Base-by-base conservation (phyloP, 169 alveolate species). In the Cyclospora cayetanensis region DNA sequence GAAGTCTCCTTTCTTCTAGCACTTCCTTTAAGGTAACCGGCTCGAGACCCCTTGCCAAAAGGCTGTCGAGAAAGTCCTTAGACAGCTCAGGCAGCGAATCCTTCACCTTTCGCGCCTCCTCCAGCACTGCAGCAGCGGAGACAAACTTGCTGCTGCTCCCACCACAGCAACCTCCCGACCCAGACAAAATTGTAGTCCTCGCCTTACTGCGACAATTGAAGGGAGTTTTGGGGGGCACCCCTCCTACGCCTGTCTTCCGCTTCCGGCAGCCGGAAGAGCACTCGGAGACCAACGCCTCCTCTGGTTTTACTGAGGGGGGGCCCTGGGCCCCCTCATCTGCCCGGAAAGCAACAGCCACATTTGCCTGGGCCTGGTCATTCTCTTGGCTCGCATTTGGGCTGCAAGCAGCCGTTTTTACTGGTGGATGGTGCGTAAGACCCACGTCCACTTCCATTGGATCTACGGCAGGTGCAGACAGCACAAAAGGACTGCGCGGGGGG, bases 1-100 rank as follows among this genome's bases (percentile, higher is more conserved):
- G 82, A 39, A 92, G 94, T 53, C 86, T 76, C 68, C 97, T 80
- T 65, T 93, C 89, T 22, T 39, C 77, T 31, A 95, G 89, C 15
- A 95, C 97, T 50, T 95, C 97, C 41, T 93, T 92, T 15, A 95
- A 90, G 18, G 95, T 68, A 31, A 82, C 46, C 39, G 94, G 94
- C 29, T 42, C 66, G 25, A 92, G 79, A 12, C 94, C 94, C 63
- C 92, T 34, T 2, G 74, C 83, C 43, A 41, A 50, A 22, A 89
- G 82, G 68, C 60, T 34, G 37, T 63, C 41, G 1, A 42, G 50
- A 22, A 89, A 43, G 74, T 87, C 92, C n/a, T 52, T 60, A 5
- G 92, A 68, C 25, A 87, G 88, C 39, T 79, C 53, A 15, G 89
- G 89, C 27, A 79, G 89, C 31, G 34, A 31, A 60, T 79, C 89